phyloP scores from a whole-genome alignment of 768 basidiomycete genomes.

The Serendipita sp. region DNA sequence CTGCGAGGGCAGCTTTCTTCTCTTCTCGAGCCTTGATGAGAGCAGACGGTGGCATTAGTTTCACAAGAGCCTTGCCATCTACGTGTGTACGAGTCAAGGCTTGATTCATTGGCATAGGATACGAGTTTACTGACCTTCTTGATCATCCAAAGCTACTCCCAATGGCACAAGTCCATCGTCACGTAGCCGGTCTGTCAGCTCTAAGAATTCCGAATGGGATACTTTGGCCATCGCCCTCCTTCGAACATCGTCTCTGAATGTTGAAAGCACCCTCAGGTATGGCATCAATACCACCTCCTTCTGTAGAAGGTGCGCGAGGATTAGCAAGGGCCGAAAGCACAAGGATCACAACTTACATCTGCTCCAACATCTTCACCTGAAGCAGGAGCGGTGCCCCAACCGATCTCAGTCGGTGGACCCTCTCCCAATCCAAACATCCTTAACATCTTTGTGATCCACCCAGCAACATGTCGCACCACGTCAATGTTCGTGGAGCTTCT shows the following conservation, averaged over 20 bases:
- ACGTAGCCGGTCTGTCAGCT: slow-evolving; percentile 75
- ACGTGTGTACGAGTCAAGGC: background rate
- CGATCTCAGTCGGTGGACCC: slow-evolving; percentile 48
- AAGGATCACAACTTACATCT: slow-evolving; percentile 34
- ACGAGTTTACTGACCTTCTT: slow-evolving; percentile 47
- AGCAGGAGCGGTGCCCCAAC: slow-evolving; percentile 51
- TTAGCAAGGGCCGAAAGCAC: slow-evolving; percentile 17
- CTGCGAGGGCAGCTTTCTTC: slow-evolving; percentile 67
- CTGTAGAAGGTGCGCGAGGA: background rate
- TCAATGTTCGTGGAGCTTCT: slow-evolving; percentile 39
- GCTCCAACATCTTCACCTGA: slow-evolving; percentile 21
- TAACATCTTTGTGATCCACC: slow-evolving; percentile 33
- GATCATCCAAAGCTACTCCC: slow-evolving; percentile 92
- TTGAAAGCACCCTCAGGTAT: slow-evolving; percentile 67
- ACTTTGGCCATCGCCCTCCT: slow-evolving; percentile 49
- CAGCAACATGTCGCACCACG: slow-evolving; percentile 39
- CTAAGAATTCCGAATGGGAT: slow-evolving; percentile 41
- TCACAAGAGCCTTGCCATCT: slow-evolving; percentile 94
- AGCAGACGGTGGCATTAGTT: slow-evolving; percentile 69
- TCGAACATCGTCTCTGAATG: slow-evolving; percentile 84
- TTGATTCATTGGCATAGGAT: too few species aligned
- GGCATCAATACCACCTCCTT: slow-evolving; percentile 71
- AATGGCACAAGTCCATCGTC: slow-evolving; percentile 84
- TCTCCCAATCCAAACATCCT: slow-evolving; percentile 69
- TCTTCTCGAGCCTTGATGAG: slow-evolving; percentile 78